A percentile compares a stretch with the other conserved stretches of the same genome.
Conservation (phyloP, 2,329 filamentous ascomycete genomes). For the Bisporella sp. region DNA sequence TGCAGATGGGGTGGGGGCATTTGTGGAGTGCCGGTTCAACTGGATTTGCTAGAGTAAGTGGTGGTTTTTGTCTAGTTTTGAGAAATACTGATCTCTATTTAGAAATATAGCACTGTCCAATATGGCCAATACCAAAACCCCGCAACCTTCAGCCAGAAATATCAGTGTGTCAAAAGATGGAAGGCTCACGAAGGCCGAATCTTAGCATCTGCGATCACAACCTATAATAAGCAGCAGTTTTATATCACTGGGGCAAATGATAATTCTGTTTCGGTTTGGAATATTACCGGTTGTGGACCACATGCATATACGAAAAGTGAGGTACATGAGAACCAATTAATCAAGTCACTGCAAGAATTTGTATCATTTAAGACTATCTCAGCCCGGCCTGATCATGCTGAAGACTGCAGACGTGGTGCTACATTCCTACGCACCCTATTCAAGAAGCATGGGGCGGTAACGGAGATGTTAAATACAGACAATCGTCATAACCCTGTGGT, state of each 20-base stretch:
- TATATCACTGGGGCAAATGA: slow-evolving; percentile 95
- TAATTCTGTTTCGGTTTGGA: slow-evolving; percentile 82
- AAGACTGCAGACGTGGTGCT: slow-evolving; percentile 87
- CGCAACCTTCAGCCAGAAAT: slow-evolving; percentile 61
- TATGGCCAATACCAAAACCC: slow-evolving; percentile 48
- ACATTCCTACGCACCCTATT: slow-evolving; percentile 87
- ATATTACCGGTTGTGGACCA: slow-evolving; percentile 44
- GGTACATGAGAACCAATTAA: slow-evolving; percentile 44
- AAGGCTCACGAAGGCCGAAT: slow-evolving; percentile 82
- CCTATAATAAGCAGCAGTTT: slow-evolving; percentile 65
- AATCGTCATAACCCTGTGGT: slow-evolving; percentile 84
- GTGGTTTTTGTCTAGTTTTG: too few species aligned
- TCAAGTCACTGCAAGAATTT: slow-evolving; percentile 75
- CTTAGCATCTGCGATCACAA: slow-evolving; percentile 72
- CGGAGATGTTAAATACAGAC: slow-evolving; percentile 81
- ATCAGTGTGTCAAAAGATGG: slow-evolving; percentile 72
- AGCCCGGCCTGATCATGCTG: slow-evolving; percentile 74
- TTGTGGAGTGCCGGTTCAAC: slow-evolving; percentile 86
- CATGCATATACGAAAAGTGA: slow-evolving; percentile 16
- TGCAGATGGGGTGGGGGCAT: slow-evolving; percentile 78
- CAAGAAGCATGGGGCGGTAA: slow-evolving; percentile 82
- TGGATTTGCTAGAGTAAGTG: slow-evolving; percentile 71
- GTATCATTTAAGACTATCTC: slow-evolving; percentile 90
- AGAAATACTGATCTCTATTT: not conserved
- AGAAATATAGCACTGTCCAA: slow-evolving; percentile 63